Percentiles rank a stretch among this genome's conserved stretches.
Conservation (phyloP, 2,329 filamentous ascomycete species). For the Dothiorella sarmentorum region DNA sequence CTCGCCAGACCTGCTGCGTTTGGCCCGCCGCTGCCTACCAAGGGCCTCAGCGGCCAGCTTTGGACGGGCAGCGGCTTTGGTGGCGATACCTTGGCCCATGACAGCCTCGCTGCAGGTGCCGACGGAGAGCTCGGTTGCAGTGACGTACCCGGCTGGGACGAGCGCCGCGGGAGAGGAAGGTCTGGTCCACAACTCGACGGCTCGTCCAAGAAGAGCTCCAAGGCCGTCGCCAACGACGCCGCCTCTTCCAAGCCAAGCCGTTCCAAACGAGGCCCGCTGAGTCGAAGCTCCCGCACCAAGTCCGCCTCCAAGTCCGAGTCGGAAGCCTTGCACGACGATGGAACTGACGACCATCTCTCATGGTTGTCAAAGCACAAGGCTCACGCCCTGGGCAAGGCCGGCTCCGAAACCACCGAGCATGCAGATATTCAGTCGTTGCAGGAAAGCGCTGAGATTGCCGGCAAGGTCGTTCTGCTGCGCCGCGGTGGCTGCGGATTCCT, state of each 20-base stretch:
- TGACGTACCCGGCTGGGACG: slow-evolving; percentile 85
- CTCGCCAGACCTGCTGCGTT: slow-evolving; percentile 90
- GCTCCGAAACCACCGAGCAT: slow-evolving; percentile 46
- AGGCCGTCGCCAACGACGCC: not conserved
- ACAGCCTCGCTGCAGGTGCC: slow-evolving; percentile 49
- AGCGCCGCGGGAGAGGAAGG: slow-evolving; percentile 35
- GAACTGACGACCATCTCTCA: slow-evolving; percentile 76
- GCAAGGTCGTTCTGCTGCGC: slow-evolving; percentile 87
- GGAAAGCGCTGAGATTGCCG: slow-evolving; percentile 86
- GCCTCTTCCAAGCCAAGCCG: not conserved
- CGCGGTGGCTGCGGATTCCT: slow-evolving; percentile 93
- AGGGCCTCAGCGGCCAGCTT: slow-evolving; percentile 80
- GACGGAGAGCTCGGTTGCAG: slow-evolving; percentile 92
- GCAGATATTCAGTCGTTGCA: slow-evolving; percentile 90
- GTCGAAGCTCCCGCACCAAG: not conserved
- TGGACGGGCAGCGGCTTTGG: slow-evolving; percentile 93
- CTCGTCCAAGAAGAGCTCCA: slow-evolving; percentile 22
- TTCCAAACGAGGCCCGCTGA: not conserved
- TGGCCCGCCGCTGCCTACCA: slow-evolving; percentile 70
- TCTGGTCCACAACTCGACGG: slow-evolving; percentile 35
- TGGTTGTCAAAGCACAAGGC: slow-evolving; percentile 22
- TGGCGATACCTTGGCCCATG: slow-evolving; percentile 66
- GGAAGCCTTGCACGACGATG: slow-evolving; percentile 53
- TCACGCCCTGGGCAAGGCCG: slow-evolving; percentile 27
- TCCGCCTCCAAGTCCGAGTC: not conserved